Base-by-base conservation (phyloP, 202 grass and related monocot species). In the Musa balbisiana region DNA sequence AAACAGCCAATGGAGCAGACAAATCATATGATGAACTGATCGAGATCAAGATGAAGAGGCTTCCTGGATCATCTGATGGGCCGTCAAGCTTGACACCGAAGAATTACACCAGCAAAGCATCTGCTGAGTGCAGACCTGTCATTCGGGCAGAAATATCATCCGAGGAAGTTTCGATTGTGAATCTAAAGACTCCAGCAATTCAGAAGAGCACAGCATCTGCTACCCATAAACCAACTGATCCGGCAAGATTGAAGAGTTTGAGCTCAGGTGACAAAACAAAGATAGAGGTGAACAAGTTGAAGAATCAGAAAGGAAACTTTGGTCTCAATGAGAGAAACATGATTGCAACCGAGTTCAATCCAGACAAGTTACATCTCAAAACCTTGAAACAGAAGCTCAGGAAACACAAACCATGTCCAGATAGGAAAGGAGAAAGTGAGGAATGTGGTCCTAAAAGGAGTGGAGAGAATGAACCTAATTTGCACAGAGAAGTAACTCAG, bases 291-390 rank as follows among this genome's bases (percentile, higher is more conserved):
- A 69, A 69, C 67, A 69, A 69, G 12, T 33, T 19, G 10, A 69
- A 69, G 67, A 69, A 29, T 43, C 65, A 68, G 67, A 69, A 69
- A 49, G 17, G 12, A 49, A 69, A n/a, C 9, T 49, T 49, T 69
- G 6, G 27, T 51, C 1, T 50, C 33, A 69, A 49, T 15, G 26
- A 22, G 29, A 50, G 49, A 49, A 69, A 0, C 2, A n/a, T 8
- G 29, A 9, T 33, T 51, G 11, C 33, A 9, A 6, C 33, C 10
- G 67, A 70, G 33, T 9, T 17, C 10, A n/a, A 70, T 70, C 0
- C 20, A 2, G 67, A 70, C 43, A 51, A 70, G 9, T 14, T 70
- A 51, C 17, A 70, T 70, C 67, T 70, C n/a, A 70, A 51, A 70
- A 49, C 67, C 33, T 51, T 70, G 43, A 51, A 49, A n/a, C 33